These are phyloP conservation scores for Talaromyces verruculosus DNA, from an alignment of 2,329 filamentous ascomycete species.

Conservation along the genomic window DNA sequence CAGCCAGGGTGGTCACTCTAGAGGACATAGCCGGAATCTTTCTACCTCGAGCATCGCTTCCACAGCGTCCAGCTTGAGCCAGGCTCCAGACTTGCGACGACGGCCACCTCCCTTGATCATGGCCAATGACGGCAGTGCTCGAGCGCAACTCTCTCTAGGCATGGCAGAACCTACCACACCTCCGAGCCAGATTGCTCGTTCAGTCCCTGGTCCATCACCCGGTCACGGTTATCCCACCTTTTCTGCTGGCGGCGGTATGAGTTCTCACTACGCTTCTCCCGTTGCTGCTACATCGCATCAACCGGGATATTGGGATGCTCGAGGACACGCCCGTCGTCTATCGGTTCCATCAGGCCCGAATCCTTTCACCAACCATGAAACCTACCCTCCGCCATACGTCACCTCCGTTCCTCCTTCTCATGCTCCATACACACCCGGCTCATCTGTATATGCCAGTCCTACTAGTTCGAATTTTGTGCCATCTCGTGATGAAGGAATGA, in stretches of 20 bases:
- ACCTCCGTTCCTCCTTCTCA: constrained; percentile 58
- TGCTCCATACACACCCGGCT: constrained; percentile 57
- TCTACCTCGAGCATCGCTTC: constrained; percentile 86
- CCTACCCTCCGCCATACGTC: constrained; percentile 59
- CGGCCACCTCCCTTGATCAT: constrained; percentile 81
- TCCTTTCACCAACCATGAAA: constrained; percentile 67
- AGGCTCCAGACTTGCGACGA: constrained; percentile 63
- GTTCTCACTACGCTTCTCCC: constrained; percentile 79
- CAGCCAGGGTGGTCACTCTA: constrained; percentile 66
- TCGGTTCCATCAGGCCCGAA: constrained; percentile 77
- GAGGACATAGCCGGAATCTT: constrained; percentile 80
- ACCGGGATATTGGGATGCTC: constrained; percentile 70
- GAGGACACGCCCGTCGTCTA: constrained; percentile 70
- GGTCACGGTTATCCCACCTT: constrained; percentile 76
- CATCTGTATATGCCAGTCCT: constrained; percentile 65
- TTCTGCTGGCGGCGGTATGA: constrained; percentile 67
- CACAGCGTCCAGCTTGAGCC: constrained; percentile 66
- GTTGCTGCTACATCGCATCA: constrained; percentile 62
- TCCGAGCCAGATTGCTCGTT: constrained; percentile 60
- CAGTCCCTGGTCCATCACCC: constrained; percentile 66
- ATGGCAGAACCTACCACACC: constrained; percentile 62
- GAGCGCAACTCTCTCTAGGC: constrained; percentile 67
- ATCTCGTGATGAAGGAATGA: constrained; percentile 37
- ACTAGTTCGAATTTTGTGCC: constrained; percentile 60
- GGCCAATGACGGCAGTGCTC: constrained; percentile 64